A percentile compares a stretch with the other conserved stretches of the same genome.
These are phyloP conservation scores for Kalmanozyma brasiliensis DNA, from an alignment of 1,284 basidiomycete genomes.

Conservation along the genomic window DNA sequence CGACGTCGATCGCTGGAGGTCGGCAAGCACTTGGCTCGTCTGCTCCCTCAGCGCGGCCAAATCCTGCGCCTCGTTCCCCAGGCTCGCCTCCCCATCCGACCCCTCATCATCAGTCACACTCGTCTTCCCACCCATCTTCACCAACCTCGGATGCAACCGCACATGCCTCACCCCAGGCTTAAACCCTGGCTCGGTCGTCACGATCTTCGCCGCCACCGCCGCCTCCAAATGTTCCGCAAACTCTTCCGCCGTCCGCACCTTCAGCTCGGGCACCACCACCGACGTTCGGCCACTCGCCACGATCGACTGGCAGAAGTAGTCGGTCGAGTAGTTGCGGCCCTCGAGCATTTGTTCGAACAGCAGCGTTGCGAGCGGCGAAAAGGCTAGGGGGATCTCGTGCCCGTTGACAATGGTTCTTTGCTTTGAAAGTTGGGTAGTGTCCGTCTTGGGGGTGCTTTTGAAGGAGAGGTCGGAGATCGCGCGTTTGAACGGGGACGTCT, in stretches of 20 bases:
- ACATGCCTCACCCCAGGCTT: conserved; percentile 39
- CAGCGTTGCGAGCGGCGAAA: conserved; percentile 28
- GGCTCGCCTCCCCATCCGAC: no score
- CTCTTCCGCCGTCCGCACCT: conserved; percentile 24
- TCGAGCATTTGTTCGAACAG: conserved; percentile 45
- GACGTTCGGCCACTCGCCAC: conserved; percentile 20
- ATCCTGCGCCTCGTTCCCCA: no score
- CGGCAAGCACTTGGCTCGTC: conserved; percentile 28
- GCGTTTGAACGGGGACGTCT: conserved; percentile 16
- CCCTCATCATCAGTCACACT: conserved; percentile 18
- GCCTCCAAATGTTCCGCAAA: conserved; percentile 41
- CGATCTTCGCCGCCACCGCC: conserved; percentile 42
- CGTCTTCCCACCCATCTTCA: conserved; percentile 20
- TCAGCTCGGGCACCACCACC: conserved; percentile 16
- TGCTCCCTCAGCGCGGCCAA: no score
- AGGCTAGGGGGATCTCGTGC: conserved; percentile 28
- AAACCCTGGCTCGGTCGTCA: conserved; percentile 48
- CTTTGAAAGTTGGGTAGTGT: conserved; percentile 6
- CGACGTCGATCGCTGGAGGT: conserved; percentile 24
- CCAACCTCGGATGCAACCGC: conserved; percentile 34
- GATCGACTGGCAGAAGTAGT: conserved; percentile 48
- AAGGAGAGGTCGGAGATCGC: conserved; percentile 10
- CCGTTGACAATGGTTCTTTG: conserved; percentile 36
- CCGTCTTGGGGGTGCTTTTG: conserved; percentile 22
- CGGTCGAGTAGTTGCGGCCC: conserved; percentile 47